These are phyloP conservation scores for Lentinula raphanica DNA, from an alignment of 768 basidiomycete species.

Conservation along the genomic window DNA sequence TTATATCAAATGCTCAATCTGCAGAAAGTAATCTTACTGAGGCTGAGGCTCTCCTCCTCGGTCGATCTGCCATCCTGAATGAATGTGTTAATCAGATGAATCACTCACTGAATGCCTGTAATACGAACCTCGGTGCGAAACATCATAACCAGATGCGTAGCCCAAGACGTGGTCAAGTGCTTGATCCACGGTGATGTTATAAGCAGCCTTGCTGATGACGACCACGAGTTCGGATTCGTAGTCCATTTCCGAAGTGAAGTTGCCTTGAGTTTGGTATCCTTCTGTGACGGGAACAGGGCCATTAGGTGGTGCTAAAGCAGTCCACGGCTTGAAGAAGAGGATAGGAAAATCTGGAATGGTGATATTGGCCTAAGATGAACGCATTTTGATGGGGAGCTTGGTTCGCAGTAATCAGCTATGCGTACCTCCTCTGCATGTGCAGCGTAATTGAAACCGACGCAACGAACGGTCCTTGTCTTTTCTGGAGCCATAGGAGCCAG, in stretches of 20 bases:
- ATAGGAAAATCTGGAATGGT: slow-evolving; percentile 32
- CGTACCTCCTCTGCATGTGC: slow-evolving; percentile 22
- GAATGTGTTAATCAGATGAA: background rate
- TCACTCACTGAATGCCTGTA: background rate
- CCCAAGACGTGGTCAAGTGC: slow-evolving; percentile 38
- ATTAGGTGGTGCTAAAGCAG: slow-evolving; percentile 29
- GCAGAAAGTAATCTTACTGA: slow-evolving; percentile 17
- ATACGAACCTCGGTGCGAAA: slow-evolving; percentile 32
- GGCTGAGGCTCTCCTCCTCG: slow-evolving; percentile 37
- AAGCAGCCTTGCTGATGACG: slow-evolving; percentile 36
- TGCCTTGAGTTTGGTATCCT: slow-evolving; percentile 34
- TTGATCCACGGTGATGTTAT: slow-evolving; percentile 36
- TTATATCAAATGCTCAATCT: background rate
- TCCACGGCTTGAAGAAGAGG: slow-evolving; percentile 31
- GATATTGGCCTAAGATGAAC: slow-evolving; percentile 21
- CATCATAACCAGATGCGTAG: slow-evolving; percentile 35
- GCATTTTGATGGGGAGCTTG: background rate
- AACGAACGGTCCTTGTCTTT: slow-evolving; percentile 29
- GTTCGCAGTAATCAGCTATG: slow-evolving; percentile 9
- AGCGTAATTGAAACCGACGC: slow-evolving; percentile 31
- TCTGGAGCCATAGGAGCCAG: slow-evolving; percentile 30
- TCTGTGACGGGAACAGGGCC: slow-evolving; percentile 30
- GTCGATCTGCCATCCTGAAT: slow-evolving; percentile 32
- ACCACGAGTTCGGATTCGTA: slow-evolving; percentile 39
- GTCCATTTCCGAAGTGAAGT: slow-evolving; percentile 37